Percentiles rank a stretch among this genome's conserved stretches.
These are phyloP conservation scores for Schrenkiella parvula DNA, from an alignment of 345 rosid species.

Conservation along the genomic window DNA sequence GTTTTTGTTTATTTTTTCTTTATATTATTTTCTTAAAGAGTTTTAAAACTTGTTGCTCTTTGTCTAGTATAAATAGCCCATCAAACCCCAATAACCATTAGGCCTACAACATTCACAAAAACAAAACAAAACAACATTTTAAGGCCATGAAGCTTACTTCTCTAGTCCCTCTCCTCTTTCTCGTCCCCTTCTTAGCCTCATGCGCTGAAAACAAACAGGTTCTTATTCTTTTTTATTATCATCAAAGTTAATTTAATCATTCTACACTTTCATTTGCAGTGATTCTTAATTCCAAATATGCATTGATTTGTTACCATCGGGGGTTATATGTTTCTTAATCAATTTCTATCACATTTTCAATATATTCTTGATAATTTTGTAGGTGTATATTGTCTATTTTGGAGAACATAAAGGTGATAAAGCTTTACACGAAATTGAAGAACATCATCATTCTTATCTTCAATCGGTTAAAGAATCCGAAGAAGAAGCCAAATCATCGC, in stretches of 20 bases:
- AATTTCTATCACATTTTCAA: not conserved
- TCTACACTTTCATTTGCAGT: not conserved
- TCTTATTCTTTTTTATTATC: not conserved
- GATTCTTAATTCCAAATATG: not conserved
- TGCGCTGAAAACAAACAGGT: conserved; percentile 39
- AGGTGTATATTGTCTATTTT: conserved; percentile 73
- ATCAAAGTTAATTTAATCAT: not conserved
- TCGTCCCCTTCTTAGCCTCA: conserved; percentile 45
- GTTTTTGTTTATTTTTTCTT: not conserved
- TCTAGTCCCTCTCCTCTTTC: conserved; percentile 30
- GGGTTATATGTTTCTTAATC: not conserved
- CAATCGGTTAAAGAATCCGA: conserved; percentile 52
- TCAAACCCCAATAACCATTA: not conserved
- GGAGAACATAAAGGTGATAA: conserved; percentile 56
- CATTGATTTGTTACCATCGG: not conserved
- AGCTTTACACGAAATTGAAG: conserved; percentile 54
- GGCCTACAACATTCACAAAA: conserved; percentile 10
- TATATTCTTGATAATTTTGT: not conserved
- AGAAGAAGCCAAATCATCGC: conserved; percentile 62
- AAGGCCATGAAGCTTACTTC: conserved; percentile 31
- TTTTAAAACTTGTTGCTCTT: conserved; percentile 14
- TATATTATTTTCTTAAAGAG: not conserved
- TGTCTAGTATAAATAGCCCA: conserved; percentile 24
- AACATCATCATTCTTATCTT: conserved; percentile 59
- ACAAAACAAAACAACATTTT: not conserved